Conservation (phyloP, 108 stramenopile genomes). For the Fistulifera pelliculosa region DNA sequence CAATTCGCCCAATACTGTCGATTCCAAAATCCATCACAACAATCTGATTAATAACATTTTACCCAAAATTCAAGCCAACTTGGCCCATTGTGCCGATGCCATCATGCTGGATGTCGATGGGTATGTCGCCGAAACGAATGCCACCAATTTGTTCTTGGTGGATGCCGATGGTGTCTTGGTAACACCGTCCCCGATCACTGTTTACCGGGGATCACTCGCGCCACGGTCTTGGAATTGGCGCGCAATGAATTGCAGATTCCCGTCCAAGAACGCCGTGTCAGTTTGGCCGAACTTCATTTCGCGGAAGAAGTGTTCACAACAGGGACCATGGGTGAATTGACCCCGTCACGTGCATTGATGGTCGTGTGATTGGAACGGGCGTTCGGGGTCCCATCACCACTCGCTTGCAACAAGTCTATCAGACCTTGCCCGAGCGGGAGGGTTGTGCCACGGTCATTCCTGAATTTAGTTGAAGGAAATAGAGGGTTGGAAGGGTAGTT, state of each 20-base stretch:
- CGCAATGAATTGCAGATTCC: slow-evolving; percentile 61
- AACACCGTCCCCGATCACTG: slow-evolving; percentile 87
- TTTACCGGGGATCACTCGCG: slow-evolving; percentile 83
- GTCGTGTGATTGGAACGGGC: slow-evolving; percentile 64
- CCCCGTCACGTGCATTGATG: slow-evolving; percentile 88
- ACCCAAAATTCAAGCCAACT: slow-evolving; percentile 92
- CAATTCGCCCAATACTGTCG: slow-evolving; percentile 71
- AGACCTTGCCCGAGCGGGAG: slow-evolving; percentile 36
- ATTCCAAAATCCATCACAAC: slow-evolving; percentile 88
- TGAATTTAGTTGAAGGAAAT: neutral
- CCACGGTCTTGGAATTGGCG: slow-evolving; percentile 58
- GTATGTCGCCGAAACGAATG: slow-evolving; percentile 88
- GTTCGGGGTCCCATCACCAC: slow-evolving; percentile 52
- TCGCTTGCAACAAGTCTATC: slow-evolving; percentile 69
- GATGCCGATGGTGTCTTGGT: slow-evolving; percentile 57
- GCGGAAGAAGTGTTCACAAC: slow-evolving; percentile 92
- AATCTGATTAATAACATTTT: slow-evolving; percentile 88
- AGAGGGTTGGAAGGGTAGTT: no score
- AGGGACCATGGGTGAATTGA: slow-evolving; percentile 91
- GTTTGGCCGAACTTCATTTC: slow-evolving; percentile 76
- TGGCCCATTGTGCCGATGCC: slow-evolving; percentile 80
- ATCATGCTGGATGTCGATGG: slow-evolving; percentile 90
- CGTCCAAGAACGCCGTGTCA: slow-evolving; percentile 54
- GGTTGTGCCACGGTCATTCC: slow-evolving; percentile 53
- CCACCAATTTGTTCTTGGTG: slow-evolving; percentile 91